A percentile compares a stretch with the other conserved stretches of the same genome.
Conservation (phyloP, 164 flowering plant species). For the Umbilicus rupestris region DNA sequence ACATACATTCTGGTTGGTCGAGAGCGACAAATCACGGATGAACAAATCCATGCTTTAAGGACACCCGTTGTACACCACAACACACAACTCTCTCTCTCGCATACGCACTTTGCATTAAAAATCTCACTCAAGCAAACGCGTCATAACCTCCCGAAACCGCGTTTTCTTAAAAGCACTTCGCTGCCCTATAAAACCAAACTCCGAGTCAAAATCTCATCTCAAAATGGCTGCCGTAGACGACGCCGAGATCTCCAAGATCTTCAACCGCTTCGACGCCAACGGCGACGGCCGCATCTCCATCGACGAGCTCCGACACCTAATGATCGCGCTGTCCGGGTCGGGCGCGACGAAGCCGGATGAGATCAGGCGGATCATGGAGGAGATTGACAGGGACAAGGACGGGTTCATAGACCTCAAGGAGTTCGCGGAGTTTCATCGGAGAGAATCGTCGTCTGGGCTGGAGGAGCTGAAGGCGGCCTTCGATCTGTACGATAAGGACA, state of each 20-base stretch:
- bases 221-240: constrained; percentile 18
- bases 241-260: constrained; percentile 18
- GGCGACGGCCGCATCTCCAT: constrained; percentile 58
- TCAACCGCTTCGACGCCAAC: constrained; percentile 47
- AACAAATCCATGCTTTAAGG: background rate
- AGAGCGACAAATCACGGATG: background rate
- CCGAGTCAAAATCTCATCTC: background rate
- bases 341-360: constrained; percentile 23
- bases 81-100: background rate
- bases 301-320: constrained; percentile 24
- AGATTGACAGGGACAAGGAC: constrained; percentile 49
- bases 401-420: constrained; percentile 45
- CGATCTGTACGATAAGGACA: constrained; percentile 34
- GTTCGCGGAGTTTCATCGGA: constrained; percentile 29
- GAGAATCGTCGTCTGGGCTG: background rate
- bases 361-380: constrained; percentile 29
- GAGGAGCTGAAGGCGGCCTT: constrained; percentile 29
- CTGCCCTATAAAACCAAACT: background rate
- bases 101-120: background rate
- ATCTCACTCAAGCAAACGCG: constrained; percentile 5
- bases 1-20: background rate
- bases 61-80: background rate
- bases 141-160: background rate
- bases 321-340: constrained; percentile 30
- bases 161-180: background rate